These are phyloP conservation scores for Leishmania major DNA, from an alignment of 208 protist genomes.

Conservation along the genomic window DNA sequence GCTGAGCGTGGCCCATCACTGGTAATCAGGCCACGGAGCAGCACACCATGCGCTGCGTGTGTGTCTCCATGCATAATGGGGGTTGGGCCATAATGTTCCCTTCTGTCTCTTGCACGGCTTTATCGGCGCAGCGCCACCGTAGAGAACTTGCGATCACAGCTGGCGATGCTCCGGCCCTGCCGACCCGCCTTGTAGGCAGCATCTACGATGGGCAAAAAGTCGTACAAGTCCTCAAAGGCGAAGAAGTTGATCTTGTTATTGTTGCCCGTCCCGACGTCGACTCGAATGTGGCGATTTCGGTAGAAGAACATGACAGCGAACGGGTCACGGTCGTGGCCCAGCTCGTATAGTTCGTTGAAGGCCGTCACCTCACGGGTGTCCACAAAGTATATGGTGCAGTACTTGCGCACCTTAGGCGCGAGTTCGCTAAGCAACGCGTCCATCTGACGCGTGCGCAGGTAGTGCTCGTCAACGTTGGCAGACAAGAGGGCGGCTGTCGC, in stretches of 20 bases:
- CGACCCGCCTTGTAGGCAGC: conserved; percentile 95
- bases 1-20: not conserved
- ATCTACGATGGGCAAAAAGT: conserved; percentile 98
- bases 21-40: not conserved
- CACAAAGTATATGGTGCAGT: conserved; percentile 77
- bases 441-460: conserved; percentile 70
- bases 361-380: conserved; percentile 93
- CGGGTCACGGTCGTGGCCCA: conserved; percentile 95
- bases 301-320: conserved; percentile 99
- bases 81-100: not conserved
- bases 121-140: conserved; percentile 64
- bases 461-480: conserved; percentile 40
- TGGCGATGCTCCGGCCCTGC: conserved; percentile 96
- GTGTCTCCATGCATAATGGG: not conserved
- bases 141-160: conserved; percentile 97
- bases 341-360: conserved; percentile 99
- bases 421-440: conserved; percentile 66
- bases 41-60: not conserved
- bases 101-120: not conserved
- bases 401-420: conserved; percentile 85
- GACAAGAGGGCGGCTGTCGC: conserved; percentile 15
- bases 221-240: conserved; percentile 94
- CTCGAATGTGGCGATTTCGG: conserved; percentile 99
- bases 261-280: conserved; percentile 99
- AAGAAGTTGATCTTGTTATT: conserved; percentile 99